A percentile compares a stretch with the other conserved stretches of the same genome.
phyloP scores from a whole-genome alignment of 805 yeast species.

The Zygosaccharomyces gambellarensis region DNA sequence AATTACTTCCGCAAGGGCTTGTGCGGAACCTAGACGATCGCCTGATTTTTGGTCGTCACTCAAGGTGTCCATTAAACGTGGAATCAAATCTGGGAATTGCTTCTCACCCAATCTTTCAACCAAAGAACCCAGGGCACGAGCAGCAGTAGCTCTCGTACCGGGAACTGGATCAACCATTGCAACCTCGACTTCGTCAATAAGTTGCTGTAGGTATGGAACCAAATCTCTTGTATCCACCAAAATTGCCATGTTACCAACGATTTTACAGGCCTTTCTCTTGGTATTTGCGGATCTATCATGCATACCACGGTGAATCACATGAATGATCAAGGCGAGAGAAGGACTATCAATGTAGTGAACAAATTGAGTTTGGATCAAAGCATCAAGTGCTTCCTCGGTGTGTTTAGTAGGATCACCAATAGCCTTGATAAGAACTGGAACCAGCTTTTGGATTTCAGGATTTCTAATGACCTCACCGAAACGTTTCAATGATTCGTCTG shows the following conservation, averaged over 20 bases:
- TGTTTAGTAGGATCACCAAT: constrained; percentile 92
- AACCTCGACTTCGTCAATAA: constrained; percentile 76
- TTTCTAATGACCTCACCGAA: constrained; percentile 97
- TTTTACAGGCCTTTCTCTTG: constrained; percentile 91
- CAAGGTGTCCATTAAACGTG: constrained; percentile 68
- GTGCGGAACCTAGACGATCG: constrained; percentile 95
- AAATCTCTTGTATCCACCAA: constrained; percentile 85
- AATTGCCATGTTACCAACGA: constrained; percentile 98
- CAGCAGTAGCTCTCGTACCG: constrained; percentile 93
- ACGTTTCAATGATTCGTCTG: constrained; percentile 78
- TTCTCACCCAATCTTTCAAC: constrained; percentile 97
- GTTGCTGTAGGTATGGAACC: constrained; percentile 70
- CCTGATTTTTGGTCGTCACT: constrained; percentile 77
- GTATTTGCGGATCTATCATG: constrained; percentile 89
- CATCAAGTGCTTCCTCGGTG: constrained; percentile 84
- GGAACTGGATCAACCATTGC: constrained; percentile 99
- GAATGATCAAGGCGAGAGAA: constrained; percentile 88
- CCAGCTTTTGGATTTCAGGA: constrained; percentile 92
- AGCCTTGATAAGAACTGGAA: constrained; percentile 81
- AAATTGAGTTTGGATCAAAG: constrained; percentile 82
- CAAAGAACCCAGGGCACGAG: constrained; percentile 92
- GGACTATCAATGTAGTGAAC: constrained; percentile 99
- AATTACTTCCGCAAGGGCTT: constrained; percentile 89
- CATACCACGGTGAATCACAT: constrained; percentile 94
- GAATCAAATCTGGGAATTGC: constrained; percentile 85